Evolutionary conservation across 495 filamentous ascomycete genomes (phyloP), one percentile per base, ranked within the genome.

Genomic region (Aspergillus haitiensis): DNA sequence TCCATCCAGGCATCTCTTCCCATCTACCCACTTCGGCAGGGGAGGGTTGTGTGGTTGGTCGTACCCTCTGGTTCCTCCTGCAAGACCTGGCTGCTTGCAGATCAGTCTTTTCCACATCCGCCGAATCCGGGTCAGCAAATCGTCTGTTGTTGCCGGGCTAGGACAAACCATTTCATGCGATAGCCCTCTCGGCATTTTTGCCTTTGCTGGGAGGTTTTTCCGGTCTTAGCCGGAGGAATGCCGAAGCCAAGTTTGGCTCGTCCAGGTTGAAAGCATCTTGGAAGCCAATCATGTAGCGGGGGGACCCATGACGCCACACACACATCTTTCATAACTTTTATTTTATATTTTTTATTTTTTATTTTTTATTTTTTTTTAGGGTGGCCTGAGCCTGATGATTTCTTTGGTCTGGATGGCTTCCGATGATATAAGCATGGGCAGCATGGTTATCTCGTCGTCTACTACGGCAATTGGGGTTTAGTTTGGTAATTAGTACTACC

Each of bases 221-320:
- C 66, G 63, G 51, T 13, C 55, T 50, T 44, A 49, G 37, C 61
- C 66, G 63, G 66, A 65, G 58, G 51, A 68, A 65, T 57, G 52
- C 66, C 66, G 86, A 67, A 58, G 53, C 60, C 57, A 66, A 63
- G 52, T 62, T 36, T 63, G 61, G 55, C 53, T 63, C 50, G 49
- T 39, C 49, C 52, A 63, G 37, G 52, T 54, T 63, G 56, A 55
- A 56, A 49, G 37, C 42, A 12, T 55, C 7, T 36, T 32, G 56
- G 56, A 46, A 63, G 52, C 63, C 63, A 65, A 62, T 65, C 33
- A 62, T 6, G 13, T 36, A n/a, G 16, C 39, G 60, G 39, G 49
- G 39, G 15, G 16, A 49, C 13, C 42, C 3, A 39, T 51, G 21
- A 60, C 63, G 63, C 63, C 63, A 65, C 63, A 33, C 63, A 33